Evolutionary conservation across 441 rosid species (phyloP).

Genomic region (Viola pubescens): DNA sequence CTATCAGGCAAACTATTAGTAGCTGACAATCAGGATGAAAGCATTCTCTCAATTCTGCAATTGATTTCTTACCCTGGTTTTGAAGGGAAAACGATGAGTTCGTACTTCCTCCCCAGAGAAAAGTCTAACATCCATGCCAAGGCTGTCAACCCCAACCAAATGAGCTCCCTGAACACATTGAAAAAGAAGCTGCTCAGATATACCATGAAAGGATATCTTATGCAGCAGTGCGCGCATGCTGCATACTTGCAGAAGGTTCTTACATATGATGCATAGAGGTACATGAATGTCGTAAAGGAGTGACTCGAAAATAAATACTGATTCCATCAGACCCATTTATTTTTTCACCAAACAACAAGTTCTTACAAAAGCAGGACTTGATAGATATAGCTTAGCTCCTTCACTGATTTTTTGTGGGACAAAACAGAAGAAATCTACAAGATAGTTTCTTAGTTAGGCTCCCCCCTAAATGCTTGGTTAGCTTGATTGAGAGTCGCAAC

Average conservation of each 20-base stretch:
- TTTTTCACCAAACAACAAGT: not conserved
- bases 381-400: not conserved
- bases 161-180: constrained; percentile 45
- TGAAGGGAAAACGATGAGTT: constrained; percentile 93
- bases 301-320: not conserved
- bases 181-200: constrained; percentile 17
- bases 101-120: constrained; percentile 61
- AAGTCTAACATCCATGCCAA: constrained; percentile 85
- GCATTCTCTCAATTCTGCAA: not conserved
- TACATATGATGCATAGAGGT: too few relatives aligned
- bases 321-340: not conserved
- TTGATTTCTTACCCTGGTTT: constrained; percentile 45
- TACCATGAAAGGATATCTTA: not conserved
- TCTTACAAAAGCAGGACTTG: not conserved
- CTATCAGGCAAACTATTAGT: not conserved
- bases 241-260: not conserved
- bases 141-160: constrained; percentile 80
- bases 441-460: too few relatives aligned
- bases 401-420: not conserved
- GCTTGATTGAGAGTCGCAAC: not conserved
- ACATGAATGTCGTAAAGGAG: not conserved
- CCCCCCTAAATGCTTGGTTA: too few relatives aligned
- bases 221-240: too few relatives aligned
- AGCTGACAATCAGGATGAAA: constrained; percentile 3
- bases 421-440: too few relatives aligned